phyloP scores from a whole-genome alignment of 192 early-diverging fungal genomes.

The Backusella westeae region DNA sequence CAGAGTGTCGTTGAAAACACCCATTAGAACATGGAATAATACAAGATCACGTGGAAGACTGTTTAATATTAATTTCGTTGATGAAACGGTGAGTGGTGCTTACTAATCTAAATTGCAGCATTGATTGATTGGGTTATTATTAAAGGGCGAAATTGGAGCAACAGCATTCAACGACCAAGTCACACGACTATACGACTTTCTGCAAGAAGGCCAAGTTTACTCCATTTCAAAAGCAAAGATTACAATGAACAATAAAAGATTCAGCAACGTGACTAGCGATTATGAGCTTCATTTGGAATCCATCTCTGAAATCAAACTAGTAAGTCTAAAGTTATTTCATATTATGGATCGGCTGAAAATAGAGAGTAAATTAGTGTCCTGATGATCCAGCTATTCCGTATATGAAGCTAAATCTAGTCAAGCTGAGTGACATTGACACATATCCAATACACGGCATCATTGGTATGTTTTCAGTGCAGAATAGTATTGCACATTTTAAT shows the following conservation, averaged over 20 bases:
- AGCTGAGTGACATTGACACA: slow-evolving; percentile 63
- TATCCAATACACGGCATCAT: slow-evolving; percentile 65
- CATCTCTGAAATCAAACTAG: slow-evolving; percentile 54
- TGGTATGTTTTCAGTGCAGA: slow-evolving; percentile 36
- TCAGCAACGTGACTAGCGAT: slow-evolving; percentile 77
- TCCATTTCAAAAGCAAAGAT: slow-evolving; percentile 80
- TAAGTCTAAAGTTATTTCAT: slow-evolving; percentile 15
- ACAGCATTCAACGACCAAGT: slow-evolving; percentile 93
- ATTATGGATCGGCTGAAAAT: background rate
- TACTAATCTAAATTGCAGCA: too few relatives aligned
- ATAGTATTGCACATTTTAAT: background rate
- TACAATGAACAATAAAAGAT: slow-evolving; percentile 82
- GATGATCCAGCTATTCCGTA: slow-evolving; percentile 50
- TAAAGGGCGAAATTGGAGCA: slow-evolving; percentile 88
- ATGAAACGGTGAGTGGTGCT: slow-evolving; percentile 68
- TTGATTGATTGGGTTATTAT: background rate
- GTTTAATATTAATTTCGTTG: slow-evolving; percentile 87
- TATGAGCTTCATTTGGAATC: slow-evolving; percentile 89
- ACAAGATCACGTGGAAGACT: slow-evolving; percentile 72
- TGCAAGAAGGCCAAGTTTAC: slow-evolving; percentile 76
- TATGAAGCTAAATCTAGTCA: slow-evolving; percentile 61
- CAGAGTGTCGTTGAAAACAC: slow-evolving; percentile 79
- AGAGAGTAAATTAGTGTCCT: slow-evolving; percentile 42
- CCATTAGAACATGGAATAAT: slow-evolving; percentile 81
- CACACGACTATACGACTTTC: slow-evolving; percentile 65